Percentiles rank a stretch among this genome's conserved stretches.
Conservation (phyloP, 352 stramenopile genomes). For the Globisporangium emineosum region DNA sequence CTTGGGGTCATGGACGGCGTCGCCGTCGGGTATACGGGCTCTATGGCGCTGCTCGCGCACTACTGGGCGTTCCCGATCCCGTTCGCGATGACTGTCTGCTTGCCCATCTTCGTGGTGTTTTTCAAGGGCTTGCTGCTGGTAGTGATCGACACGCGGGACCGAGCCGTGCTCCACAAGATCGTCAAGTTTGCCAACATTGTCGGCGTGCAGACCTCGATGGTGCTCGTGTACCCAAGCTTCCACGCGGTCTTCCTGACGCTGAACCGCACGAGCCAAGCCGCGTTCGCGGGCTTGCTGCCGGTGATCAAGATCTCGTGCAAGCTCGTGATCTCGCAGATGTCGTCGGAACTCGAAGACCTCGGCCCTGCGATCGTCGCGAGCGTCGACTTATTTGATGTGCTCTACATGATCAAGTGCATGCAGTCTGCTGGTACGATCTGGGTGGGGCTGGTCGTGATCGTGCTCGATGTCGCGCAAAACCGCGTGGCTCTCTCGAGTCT, state of each 20-base stretch:
- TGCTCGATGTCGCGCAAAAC: not conserved
- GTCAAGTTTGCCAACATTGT: conserved; percentile 6
- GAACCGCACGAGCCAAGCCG: not conserved
- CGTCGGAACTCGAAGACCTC: conserved; percentile 1
- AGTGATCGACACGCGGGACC: not conserved
- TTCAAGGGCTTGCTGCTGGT: not conserved
- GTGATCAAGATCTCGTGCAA: conserved; percentile 3
- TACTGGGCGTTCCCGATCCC: conserved; percentile 7
- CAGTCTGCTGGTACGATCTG: not conserved
- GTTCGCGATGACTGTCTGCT: not conserved
- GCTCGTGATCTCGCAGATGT: not conserved
- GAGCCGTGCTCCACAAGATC: not conserved
- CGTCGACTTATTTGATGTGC: conserved; percentile 1
- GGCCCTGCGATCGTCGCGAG: conserved; percentile 3
- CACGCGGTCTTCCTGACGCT: not conserved
- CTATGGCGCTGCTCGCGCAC: not conserved
- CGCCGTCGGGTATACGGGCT: not conserved
- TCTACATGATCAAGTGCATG: conserved; percentile 4
- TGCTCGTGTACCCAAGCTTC: conserved; percentile 1
- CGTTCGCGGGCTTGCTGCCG: not conserved
- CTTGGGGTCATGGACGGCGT: not conserved
- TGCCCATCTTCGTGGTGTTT: not conserved
- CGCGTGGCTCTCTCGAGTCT: not conserved
- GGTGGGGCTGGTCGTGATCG: not conserved
- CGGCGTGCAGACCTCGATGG: not conserved